Percentiles rank a stretch among this genome's conserved stretches.
These are phyloP conservation scores for Actinomortierella wolfii DNA, from an alignment of 371 early-diverging fungal species.

Conservation along the genomic window DNA sequence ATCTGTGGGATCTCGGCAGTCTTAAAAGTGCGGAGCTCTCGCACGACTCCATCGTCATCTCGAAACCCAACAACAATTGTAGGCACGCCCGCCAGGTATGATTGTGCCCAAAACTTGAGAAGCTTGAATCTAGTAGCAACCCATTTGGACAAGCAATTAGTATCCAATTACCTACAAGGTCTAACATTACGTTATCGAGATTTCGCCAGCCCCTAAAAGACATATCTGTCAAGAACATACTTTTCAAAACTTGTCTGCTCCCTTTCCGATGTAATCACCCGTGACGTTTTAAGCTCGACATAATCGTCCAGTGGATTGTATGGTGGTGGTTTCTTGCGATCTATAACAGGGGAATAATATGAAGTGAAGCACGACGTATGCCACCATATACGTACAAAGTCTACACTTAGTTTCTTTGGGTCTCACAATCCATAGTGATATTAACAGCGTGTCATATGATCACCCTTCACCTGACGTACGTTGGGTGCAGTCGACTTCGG, in stretches of 20 bases:
- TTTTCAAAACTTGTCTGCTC: conserved; percentile 68
- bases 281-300: conserved; percentile 89
- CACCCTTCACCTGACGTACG: conserved; percentile 29
- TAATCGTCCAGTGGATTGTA: conserved; percentile 62
- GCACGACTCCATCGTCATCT: conserved; percentile 71
- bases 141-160: too few species aligned
- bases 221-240: too few species aligned
- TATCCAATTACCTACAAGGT: not conserved
- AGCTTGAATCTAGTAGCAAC: conserved; percentile 69
- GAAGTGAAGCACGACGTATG: too few species aligned
- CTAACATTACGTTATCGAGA: too few species aligned
- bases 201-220: too few species aligned
- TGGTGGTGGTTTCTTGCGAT: conserved; percentile 44
- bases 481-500: conserved; percentile 88
- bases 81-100: conserved; percentile 88
- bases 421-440: not conserved
- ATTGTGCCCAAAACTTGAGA: conserved; percentile 91
- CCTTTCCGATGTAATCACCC: conserved; percentile 58
- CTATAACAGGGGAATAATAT: too few species aligned
- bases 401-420: not conserved
- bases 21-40: conserved; percentile 60
- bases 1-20: conserved; percentile 84
- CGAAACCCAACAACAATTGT: conserved; percentile 85
- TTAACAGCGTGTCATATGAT: too few species aligned
- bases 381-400: not conserved